Percentiles rank a stretch among this genome's conserved stretches.
These are phyloP conservation scores for Fusarium tuaranense DNA, from an alignment of 2,329 filamentous ascomycete species.

Conservation along the genomic window DNA sequence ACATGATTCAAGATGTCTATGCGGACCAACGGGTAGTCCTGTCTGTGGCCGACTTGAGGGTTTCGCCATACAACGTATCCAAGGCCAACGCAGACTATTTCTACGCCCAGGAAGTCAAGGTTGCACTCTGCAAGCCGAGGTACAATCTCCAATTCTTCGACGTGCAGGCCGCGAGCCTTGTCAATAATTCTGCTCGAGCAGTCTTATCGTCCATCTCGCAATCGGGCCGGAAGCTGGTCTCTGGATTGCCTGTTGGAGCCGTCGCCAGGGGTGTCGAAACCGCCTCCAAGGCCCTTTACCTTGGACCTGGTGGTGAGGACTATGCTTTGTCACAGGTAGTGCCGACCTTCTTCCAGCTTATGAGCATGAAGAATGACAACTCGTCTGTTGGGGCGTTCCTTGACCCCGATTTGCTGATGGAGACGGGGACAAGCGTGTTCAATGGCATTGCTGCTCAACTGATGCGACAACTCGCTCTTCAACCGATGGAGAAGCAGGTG, in stretches of 20 bases:
- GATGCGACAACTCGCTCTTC: conserved; percentile 18
- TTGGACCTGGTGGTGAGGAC: conserved; percentile 35
- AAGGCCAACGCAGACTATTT: conserved; percentile 22
- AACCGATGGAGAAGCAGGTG: conserved; percentile 19
- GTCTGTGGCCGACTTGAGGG: conserved; percentile 34
- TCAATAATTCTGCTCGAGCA: conserved; percentile 25
- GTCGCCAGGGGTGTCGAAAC: conserved; percentile 28
- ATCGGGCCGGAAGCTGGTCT: conserved; percentile 4
- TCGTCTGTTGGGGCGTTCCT: conserved; percentile 20
- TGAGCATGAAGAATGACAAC: conserved; percentile 38
- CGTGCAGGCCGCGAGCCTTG: conserved; percentile 12
- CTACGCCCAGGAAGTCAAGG: conserved; percentile 34
- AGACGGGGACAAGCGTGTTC: conserved; percentile 24
- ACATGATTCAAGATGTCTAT: conserved; percentile 32
- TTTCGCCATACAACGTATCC: conserved; percentile 24
- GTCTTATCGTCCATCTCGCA: not conserved
- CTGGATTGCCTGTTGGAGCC: conserved; percentile 22
- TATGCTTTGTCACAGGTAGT: conserved; percentile 36
- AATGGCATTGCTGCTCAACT: conserved; percentile 32
- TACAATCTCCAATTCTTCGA: conserved; percentile 33
- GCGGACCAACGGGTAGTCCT: conserved; percentile 39
- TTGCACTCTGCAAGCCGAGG: conserved; percentile 35
- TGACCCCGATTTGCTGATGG: conserved; percentile 21
- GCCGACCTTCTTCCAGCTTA: conserved; percentile 43
- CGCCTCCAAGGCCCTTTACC: conserved; percentile 19